Percentiles rank a stretch among this genome's conserved stretches.
Evolutionary conservation across 257 asterid species (phyloP).

Genomic region (Solanum sejunctum): DNA sequence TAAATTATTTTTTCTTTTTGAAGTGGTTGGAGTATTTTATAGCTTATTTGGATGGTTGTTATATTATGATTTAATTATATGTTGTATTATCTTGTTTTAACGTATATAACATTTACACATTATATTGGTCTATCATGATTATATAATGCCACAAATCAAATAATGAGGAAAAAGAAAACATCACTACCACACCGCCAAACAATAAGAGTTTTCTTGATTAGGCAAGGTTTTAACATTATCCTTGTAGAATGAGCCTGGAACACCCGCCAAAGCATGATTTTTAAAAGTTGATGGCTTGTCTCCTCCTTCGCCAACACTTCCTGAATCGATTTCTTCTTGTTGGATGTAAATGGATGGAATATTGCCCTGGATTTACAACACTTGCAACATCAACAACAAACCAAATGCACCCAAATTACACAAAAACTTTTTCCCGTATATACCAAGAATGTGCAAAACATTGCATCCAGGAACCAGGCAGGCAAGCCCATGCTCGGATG

Average conservation of each 20-base stretch:
- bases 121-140: no score
- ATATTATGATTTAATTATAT: no score
- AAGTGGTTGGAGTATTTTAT: no score
- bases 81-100: no score
- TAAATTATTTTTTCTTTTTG: no score
- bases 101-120: no score
- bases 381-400: conserved; percentile 1
- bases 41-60: no score
- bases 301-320: conserved; percentile 5
- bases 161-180: no score
- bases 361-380: conserved; percentile 13
- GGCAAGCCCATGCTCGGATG: conserved; percentile 70
- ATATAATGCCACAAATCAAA: background rate
- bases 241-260: background rate
- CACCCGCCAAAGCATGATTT: conserved; percentile 41
- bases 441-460: conserved; percentile 56
- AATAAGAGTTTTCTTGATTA: background rate
- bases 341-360: conserved; percentile 1
- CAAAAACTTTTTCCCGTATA: conserved; percentile 49
- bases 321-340: conserved; percentile 11
- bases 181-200: background rate
- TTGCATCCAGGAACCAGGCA: conserved; percentile 39
- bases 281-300: conserved; percentile 31
- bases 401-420: conserved; percentile 12
- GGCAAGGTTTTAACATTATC: background rate